Conservation (phyloP, 345 rosid species). For the Chamaenerion angustifolium region DNA sequence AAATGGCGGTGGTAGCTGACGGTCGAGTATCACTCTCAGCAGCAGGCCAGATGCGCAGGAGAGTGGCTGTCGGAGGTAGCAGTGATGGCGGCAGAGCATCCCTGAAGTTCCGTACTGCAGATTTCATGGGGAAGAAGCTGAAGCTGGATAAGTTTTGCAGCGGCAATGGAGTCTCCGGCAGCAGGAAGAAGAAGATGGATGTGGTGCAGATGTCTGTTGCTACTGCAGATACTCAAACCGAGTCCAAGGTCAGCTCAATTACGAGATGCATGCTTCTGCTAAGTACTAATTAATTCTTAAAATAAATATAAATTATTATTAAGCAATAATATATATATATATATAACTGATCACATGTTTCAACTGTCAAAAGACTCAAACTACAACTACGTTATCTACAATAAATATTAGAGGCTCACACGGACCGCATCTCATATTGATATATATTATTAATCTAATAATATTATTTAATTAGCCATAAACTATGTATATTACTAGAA, state of each 20-base stretch:
- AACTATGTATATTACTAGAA: too few species aligned
- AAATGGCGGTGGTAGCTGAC: slow-evolving; percentile 50
- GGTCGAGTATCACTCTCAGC: slow-evolving; percentile 48
- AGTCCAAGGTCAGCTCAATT: slow-evolving; percentile 33
- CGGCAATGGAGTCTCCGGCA: slow-evolving; percentile 7
- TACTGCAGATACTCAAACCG: slow-evolving; percentile 22
- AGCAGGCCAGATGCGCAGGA: slow-evolving; percentile 25
- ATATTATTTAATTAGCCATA: too few species aligned
- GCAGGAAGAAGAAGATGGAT: slow-evolving; percentile 2
- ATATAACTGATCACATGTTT: too few species aligned
- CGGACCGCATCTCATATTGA: too few species aligned
- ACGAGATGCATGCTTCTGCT: neutral
- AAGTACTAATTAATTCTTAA: neutral
- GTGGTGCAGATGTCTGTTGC: slow-evolving; percentile 37
- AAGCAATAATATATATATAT: neutral
- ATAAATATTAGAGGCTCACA: too few species aligned
- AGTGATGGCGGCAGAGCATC: slow-evolving; percentile 13
- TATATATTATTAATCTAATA: too few species aligned
- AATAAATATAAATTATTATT: neutral
- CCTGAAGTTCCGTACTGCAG: slow-evolving; percentile 40
- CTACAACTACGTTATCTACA: too few species aligned
- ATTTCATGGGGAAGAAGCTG: slow-evolving; percentile 65
- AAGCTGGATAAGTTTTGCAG: slow-evolving; percentile 9
- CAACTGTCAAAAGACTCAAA: too few species aligned
- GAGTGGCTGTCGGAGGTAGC: slow-evolving; percentile 19